Evolutionary conservation across 768 basidiomycete genomes (phyloP), one percentile per base, ranked within the genome.

Genomic region (Lactifluus subvellereus): DNA sequence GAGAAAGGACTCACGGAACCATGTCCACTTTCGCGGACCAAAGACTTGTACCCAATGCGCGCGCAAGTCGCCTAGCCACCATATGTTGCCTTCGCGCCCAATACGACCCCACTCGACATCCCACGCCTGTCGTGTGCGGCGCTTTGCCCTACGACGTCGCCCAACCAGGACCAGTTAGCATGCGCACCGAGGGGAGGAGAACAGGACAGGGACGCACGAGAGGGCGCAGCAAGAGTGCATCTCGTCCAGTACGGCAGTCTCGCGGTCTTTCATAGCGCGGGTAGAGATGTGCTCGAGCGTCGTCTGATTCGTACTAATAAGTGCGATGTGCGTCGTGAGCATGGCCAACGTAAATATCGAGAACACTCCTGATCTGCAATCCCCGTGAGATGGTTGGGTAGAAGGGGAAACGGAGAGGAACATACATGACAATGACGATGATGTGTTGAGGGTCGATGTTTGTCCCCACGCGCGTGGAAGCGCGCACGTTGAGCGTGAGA

Each of bases 1-100:
- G 3, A 49, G 13, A n/a, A 14, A 66, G 47, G 27, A 84, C 87
- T 82, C 73, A 95, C 94, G 75, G 66, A 94, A 79, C 94, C 94
- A 97, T 43, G 85, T 83, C 72, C 80, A 79, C 59, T 73, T 72
- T 61, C 76, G 81, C 38, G 68, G 73, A 9, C 94, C 94, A 92
- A 98, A 96, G 49, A 88, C 86, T 54, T 84, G 82, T 67, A 82
- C 80, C 94, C 94, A 97, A 66, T 86, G 87, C 48, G 74, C 76
- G 54, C 77, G 72, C 50, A 68, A 63, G 66, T 78, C 82, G 32
- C 89, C 94, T 40, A 84, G 74, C 85, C 88, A 91, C 94, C 94
- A 98, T 7, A 95, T 73, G 71, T 94, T 86, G 0, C 89, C 93
- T 70, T 95, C 94, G 35, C 78, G 82, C 7, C 79, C 77, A 0